Conservation (phyloP, 2,329 filamentous ascomycete species). For the Aspergillus pseudotamarii region DNA sequence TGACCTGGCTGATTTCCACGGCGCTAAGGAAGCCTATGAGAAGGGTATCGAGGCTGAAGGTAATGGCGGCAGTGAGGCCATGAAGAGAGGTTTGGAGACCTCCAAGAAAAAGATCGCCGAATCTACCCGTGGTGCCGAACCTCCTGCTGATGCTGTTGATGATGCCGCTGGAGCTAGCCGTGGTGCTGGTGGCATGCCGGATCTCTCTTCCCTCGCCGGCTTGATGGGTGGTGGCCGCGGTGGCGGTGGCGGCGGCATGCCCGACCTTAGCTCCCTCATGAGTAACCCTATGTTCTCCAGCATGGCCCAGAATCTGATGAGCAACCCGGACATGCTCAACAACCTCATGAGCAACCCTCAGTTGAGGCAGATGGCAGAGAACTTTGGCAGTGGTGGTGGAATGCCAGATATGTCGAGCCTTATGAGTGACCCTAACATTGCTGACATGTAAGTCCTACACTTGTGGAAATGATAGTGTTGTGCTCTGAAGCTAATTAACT, state of each 20-base stretch:
- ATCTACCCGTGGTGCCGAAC: constrained; percentile 61
- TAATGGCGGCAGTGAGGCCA: constrained; percentile 89
- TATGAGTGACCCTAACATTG: constrained; percentile 91
- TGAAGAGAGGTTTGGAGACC: constrained; percentile 96
- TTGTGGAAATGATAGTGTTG: background rate
- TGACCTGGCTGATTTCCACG: constrained; percentile 86
- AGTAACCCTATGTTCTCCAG: constrained; percentile 96
- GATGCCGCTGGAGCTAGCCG: constrained; percentile 50
- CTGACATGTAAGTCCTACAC: constrained; percentile 76
- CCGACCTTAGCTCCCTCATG: constrained; percentile 85
- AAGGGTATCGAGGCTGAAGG: constrained; percentile 93
- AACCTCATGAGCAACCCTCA: constrained; percentile 94
- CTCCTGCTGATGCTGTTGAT: constrained; percentile 55
- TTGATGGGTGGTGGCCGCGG: constrained; percentile 68
- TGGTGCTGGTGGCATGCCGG: constrained; percentile 65
- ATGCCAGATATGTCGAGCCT: constrained; percentile 84
- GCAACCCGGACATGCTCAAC: constrained; percentile 87
- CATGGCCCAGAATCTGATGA: constrained; percentile 98
- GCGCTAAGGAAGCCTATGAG: constrained; percentile 91
- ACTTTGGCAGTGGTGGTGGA: constrained; percentile 72
- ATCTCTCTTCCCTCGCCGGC: constrained; percentile 69
- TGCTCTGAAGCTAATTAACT: constrained; percentile 13
- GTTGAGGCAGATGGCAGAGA: constrained; percentile 82
- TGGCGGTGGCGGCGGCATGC: constrained; percentile 71
- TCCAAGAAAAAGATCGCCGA: constrained; percentile 86